Percentiles rank a stretch among this genome's conserved stretches.
Conservation (phyloP, 345 rosid genomes). For the Lepidium africanum region DNA sequence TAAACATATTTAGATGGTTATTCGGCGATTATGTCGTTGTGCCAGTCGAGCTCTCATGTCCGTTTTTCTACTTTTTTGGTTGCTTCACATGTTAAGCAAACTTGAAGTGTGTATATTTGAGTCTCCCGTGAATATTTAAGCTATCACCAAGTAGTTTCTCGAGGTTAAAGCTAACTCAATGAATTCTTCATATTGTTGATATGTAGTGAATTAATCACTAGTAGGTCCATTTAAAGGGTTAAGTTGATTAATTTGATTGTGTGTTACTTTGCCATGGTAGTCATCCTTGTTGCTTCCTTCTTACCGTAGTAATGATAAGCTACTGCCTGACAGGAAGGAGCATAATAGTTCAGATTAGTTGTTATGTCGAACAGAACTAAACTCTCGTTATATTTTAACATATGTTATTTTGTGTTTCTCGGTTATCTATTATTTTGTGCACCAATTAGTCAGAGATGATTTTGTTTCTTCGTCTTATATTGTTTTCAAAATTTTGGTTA, state of each 20-base stretch:
- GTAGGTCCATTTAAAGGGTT: neutral
- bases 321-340: neutral
- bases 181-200: neutral
- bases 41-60: neutral
- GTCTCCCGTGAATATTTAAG: neutral
- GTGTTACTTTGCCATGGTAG: neutral
- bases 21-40: neutral
- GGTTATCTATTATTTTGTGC: neutral
- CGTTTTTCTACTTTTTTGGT: neutral
- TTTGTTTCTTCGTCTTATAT: conserved; percentile 16
- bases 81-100: neutral
- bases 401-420: neutral
- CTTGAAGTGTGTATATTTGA: neutral
- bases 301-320: neutral
- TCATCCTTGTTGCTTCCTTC: neutral
- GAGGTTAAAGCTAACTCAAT: neutral
- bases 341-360: neutral
- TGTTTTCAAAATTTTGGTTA: neutral
- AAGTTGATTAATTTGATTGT: neutral
- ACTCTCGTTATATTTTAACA: neutral
- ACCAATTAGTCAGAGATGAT: neutral
- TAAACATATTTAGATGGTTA: neutral
- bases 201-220: neutral
- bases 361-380: neutral
- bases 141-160: neutral